Evolutionary conservation across 2,329 filamentous ascomycete genomes (phyloP).

Genomic region (Fusarium duplospermum): DNA sequence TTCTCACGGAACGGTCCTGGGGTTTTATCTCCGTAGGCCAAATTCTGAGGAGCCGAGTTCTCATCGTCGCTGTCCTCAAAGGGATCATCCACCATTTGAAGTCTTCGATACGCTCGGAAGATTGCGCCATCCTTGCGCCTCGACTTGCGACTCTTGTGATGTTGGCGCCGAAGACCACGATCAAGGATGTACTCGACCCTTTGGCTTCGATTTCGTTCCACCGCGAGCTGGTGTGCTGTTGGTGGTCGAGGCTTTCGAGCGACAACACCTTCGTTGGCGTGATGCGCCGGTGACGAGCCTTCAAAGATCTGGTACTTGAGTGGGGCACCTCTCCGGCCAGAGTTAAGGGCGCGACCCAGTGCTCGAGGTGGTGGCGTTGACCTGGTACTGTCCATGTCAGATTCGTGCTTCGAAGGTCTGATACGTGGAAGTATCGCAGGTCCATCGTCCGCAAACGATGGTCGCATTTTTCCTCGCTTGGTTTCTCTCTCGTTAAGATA

Average conservation of each 20-base stretch:
- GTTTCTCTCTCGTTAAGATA: slow-evolving; percentile 71
- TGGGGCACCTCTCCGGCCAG: slow-evolving; percentile 56
- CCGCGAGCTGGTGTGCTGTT: slow-evolving; percentile 84
- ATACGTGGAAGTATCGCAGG: slow-evolving; percentile 72
- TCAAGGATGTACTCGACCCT: slow-evolving; percentile 86
- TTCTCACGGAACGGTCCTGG: slow-evolving; percentile 62
- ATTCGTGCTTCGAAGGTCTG: slow-evolving; percentile 70
- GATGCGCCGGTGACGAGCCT: slow-evolving; percentile 68
- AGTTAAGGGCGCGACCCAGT: slow-evolving; percentile 43
- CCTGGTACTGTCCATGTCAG: slow-evolving; percentile 58
- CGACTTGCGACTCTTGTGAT: slow-evolving; percentile 71
- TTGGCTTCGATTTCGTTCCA: slow-evolving; percentile 81
- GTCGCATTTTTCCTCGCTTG: slow-evolving; percentile 63
- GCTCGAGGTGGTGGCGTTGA: slow-evolving; percentile 56
- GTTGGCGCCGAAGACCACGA: slow-evolving; percentile 74
- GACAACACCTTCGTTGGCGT: slow-evolving; percentile 66
- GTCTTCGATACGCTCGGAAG: slow-evolving; percentile 73
- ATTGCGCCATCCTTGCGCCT: slow-evolving; percentile 75
- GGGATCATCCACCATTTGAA: slow-evolving; percentile 65
- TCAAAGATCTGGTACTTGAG: slow-evolving; percentile 72
- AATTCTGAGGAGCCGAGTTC: slow-evolving; percentile 51
- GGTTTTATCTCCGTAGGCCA: slow-evolving; percentile 46
- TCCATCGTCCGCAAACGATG: slow-evolving; percentile 61
- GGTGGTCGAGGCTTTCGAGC: slow-evolving; percentile 77
- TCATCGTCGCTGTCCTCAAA: slow-evolving; percentile 75